Conservation (phyloP, 495 filamentous ascomycete genomes). For the Polyplosphaeria fusca region DNA sequence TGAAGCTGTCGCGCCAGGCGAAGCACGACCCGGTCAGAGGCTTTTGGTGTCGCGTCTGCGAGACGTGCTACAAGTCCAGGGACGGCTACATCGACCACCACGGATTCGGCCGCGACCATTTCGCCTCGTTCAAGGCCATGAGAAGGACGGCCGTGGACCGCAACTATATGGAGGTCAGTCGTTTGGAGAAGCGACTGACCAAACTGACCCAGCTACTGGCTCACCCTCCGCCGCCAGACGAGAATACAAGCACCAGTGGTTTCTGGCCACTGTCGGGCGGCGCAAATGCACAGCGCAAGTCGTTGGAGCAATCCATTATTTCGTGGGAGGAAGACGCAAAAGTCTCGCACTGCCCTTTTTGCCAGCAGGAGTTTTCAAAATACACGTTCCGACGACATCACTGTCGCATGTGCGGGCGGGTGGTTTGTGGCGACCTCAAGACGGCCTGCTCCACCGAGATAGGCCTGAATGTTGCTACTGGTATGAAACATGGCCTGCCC, state of each 20-base stretch:
- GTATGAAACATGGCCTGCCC: slow-evolving; percentile 57
- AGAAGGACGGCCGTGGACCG: slow-evolving; percentile 78
- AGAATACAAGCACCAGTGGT: slow-evolving; percentile 47
- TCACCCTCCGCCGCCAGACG: slow-evolving; percentile 61
- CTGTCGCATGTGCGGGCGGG: slow-evolving; percentile 85
- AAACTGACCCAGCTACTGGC: slow-evolving; percentile 83
- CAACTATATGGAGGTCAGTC: slow-evolving; percentile 76
- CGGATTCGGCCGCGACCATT: slow-evolving; percentile 67
- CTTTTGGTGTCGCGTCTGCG: slow-evolving; percentile 91
- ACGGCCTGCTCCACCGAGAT: slow-evolving; percentile 86
- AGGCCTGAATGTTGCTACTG: slow-evolving; percentile 67
- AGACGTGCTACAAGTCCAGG: slow-evolving; percentile 95
- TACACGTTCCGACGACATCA: slow-evolving; percentile 92
- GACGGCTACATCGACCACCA: slow-evolving; percentile 92
- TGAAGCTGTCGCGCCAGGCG: slow-evolving; percentile 90
- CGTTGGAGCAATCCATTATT: slow-evolving; percentile 85
- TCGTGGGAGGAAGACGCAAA: slow-evolving; percentile 89
- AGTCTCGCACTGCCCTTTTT: slow-evolving; percentile 83
- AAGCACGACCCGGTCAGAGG: slow-evolving; percentile 89
- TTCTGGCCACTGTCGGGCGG: slow-evolving; percentile 57
- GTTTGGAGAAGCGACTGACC: slow-evolving; percentile 86
- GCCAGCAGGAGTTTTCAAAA: slow-evolving; percentile 85
- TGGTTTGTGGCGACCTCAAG: slow-evolving; percentile 81
- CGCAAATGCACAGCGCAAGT: slow-evolving; percentile 65
- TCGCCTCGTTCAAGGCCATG: slow-evolving; percentile 59